Percentiles rank a stretch among this genome's conserved stretches.
Evolutionary conservation across 345 rosid species (phyloP).

Genomic region (Noccaea caerulescens): DNA sequence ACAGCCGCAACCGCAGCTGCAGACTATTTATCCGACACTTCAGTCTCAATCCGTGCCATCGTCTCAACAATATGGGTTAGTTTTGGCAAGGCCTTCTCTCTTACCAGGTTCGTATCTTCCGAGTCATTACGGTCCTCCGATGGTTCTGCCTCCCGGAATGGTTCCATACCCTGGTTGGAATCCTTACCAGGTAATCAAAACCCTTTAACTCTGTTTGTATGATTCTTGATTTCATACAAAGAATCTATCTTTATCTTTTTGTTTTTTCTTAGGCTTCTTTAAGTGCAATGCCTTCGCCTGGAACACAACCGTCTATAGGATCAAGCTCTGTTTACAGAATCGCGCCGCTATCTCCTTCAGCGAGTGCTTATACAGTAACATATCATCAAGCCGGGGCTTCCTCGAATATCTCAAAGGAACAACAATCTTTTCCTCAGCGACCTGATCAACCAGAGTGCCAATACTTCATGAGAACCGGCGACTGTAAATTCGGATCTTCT

Average conservation of each 20-base stretch:
- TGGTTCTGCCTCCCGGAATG: constrained; percentile 74
- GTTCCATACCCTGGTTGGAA: constrained; percentile 78
- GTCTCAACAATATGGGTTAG: constrained; percentile 75
- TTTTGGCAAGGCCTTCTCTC: constrained; percentile 79
- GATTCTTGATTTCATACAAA: not conserved
- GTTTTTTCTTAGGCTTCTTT: constrained; percentile 53
- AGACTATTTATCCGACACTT: constrained; percentile 54
- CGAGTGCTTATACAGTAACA: constrained; percentile 63
- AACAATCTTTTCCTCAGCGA: constrained; percentile 73
- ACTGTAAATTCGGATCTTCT: constrained; percentile 87
- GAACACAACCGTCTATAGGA: constrained; percentile 65
- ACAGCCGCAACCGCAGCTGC: constrained; percentile 29
- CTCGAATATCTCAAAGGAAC: constrained; percentile 65
- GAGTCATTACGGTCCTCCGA: constrained; percentile 65
- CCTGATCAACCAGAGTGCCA: constrained; percentile 93
- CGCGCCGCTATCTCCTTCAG: constrained; percentile 73
- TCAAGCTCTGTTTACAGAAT: constrained; percentile 66
- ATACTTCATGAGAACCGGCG: constrained; percentile 85
- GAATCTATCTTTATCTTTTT: not conserved
- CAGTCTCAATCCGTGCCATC: constrained; percentile 70
- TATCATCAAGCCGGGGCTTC: constrained; percentile 53
- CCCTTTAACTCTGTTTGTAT: not conserved
- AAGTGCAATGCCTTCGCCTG: constrained; percentile 66
- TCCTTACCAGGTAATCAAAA: constrained; percentile 62
- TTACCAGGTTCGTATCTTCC: constrained; percentile 69